Conservation (phyloP, 257 asterid genomes). For the Datura wrightii region DNA sequence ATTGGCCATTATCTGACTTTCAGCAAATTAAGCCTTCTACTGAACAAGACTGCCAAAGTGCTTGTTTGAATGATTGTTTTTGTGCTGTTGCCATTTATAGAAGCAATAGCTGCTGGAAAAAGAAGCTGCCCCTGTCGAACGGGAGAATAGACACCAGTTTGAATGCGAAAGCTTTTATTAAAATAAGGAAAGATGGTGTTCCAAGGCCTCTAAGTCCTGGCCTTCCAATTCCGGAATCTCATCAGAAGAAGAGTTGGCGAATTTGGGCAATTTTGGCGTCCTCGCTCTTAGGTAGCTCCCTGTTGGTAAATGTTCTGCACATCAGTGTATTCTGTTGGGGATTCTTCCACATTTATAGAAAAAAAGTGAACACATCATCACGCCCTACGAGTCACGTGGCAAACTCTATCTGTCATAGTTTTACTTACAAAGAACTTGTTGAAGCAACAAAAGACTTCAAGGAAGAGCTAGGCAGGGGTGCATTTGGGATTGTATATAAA, state of each 20-base stretch:
- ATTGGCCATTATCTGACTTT: constrained; percentile 41
- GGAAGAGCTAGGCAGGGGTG: constrained; percentile 64
- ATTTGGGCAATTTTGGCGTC: constrained; percentile 34
- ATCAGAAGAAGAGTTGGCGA: constrained; percentile 24
- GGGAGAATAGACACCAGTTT: constrained; percentile 38
- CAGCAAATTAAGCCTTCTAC: neutral
- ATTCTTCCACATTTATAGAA: constrained; percentile 25
- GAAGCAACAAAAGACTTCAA: constrained; percentile 48
- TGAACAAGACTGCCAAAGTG: constrained; percentile 40
- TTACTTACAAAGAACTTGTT: constrained; percentile 51
- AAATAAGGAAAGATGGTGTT: constrained; percentile 31
- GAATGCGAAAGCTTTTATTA: constrained; percentile 34
- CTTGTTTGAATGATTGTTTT: constrained; percentile 55
- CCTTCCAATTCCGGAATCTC: neutral
- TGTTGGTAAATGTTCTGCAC: neutral
- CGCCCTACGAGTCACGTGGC: neutral
- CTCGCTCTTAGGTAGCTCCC: constrained; percentile 24
- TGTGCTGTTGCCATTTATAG: constrained; percentile 49
- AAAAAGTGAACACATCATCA: neutral
- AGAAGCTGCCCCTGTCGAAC: constrained; percentile 46
- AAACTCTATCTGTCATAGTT: constrained; percentile 31
- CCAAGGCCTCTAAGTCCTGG: neutral
- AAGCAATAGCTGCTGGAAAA: constrained; percentile 46
- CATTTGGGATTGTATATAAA: constrained; percentile 66
- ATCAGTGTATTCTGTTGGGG: neutral